Evolutionary conservation across 2,329 filamentous ascomycete species (phyloP).

Genomic region (Hypoxylon sp.): DNA sequence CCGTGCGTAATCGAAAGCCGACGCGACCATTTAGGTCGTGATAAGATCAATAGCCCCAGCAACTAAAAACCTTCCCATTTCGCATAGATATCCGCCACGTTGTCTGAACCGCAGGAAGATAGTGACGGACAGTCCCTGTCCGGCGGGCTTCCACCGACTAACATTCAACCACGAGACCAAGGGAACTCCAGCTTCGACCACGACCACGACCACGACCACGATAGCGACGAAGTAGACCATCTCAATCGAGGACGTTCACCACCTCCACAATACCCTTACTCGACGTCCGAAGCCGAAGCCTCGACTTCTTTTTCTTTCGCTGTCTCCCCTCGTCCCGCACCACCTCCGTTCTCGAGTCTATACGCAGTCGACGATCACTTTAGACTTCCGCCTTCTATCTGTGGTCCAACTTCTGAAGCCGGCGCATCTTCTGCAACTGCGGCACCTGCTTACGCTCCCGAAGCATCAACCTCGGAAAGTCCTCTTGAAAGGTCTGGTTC

Average conservation of each 20-base stretch:
- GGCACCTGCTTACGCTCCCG: slow-evolving; percentile 65
- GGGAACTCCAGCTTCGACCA: slow-evolving; percentile 42
- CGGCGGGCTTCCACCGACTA: slow-evolving; percentile 49
- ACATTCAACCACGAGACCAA: slow-evolving; percentile 32
- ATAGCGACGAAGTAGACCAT: slow-evolving; percentile 44
- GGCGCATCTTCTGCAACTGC: slow-evolving; percentile 52
- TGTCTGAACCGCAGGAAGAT: slow-evolving; percentile 57
- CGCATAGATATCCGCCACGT: slow-evolving; percentile 51
- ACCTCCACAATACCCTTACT: slow-evolving; percentile 70
- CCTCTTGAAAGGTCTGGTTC: slow-evolving; percentile 49
- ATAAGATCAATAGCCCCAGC: slow-evolving; percentile 29
- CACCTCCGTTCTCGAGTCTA: slow-evolving; percentile 69
- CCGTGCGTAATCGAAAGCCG: slow-evolving; percentile 38
- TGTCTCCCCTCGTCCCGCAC: slow-evolving; percentile 53
- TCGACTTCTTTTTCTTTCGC: slow-evolving; percentile 50
- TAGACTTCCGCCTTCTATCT: slow-evolving; percentile 39
- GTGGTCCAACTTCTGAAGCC: slow-evolving; percentile 42
- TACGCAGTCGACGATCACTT: slow-evolving; percentile 53
- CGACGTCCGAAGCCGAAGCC: slow-evolving; percentile 62
- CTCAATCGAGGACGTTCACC: slow-evolving; percentile 57
- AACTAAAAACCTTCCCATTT: slow-evolving; percentile 14
- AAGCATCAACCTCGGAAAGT: slow-evolving; percentile 50
- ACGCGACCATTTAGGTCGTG: slow-evolving; percentile 33
- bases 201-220: too few species aligned
- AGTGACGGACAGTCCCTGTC: slow-evolving; percentile 56